phyloP scores from a whole-genome alignment of 202 grass and related monocot genomes.

The Saccharum hybrid region DNA sequence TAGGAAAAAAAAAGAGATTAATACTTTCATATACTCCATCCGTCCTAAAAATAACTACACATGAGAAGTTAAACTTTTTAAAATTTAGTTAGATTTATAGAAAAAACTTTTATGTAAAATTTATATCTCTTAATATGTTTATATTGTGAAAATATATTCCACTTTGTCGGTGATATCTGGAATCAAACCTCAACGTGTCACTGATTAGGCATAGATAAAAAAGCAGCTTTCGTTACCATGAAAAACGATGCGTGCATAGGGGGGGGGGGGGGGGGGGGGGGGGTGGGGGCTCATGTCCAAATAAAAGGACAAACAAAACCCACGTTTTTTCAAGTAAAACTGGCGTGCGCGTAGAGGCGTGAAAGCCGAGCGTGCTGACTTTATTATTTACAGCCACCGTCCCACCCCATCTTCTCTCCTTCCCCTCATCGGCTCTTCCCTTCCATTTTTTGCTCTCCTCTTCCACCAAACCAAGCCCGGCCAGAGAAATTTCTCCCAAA shows the following conservation, averaged over 20 bases:
- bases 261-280: too few species aligned
- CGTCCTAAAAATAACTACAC: not conserved
- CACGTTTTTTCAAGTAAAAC: not conserved
- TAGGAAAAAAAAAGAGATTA: not conserved
- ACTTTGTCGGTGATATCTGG: not conserved
- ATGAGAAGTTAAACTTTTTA: not conserved
- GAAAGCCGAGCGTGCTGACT: constrained; percentile 15
- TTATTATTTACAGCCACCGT: constrained; percentile 11
- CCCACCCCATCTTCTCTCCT: not conserved
- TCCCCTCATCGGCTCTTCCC: not conserved
- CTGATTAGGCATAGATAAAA: not conserved
- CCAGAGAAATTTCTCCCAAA: not conserved
- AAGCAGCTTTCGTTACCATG: not conserved
- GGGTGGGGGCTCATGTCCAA: too few species aligned
- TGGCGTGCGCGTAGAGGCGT: constrained; percentile 14
- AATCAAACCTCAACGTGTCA: not conserved
- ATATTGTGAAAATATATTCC: too few species aligned
- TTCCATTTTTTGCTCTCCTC: not conserved
- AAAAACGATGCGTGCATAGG: not conserved
- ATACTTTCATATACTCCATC: not conserved
- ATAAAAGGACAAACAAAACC: constrained; percentile 14
- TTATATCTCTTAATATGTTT: not conserved
- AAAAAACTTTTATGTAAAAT: not conserved
- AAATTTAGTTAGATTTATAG: not conserved
- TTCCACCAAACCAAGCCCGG: constrained; percentile 4